Conservation (phyloP, 495 filamentous ascomycete species). For the Letharia columbiana region DNA sequence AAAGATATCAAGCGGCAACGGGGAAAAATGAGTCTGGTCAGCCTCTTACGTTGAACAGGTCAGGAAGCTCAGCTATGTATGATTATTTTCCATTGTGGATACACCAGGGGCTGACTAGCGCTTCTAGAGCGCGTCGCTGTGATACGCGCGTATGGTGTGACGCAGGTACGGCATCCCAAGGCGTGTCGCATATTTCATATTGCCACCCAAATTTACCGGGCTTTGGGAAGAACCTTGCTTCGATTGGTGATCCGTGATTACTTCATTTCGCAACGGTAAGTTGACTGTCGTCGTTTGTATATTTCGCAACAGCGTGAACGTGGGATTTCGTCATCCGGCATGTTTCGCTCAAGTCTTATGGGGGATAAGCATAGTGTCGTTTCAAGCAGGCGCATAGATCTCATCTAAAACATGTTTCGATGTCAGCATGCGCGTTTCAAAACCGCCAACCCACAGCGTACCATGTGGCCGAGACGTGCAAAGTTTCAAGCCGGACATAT, state of each 20-base stretch:
- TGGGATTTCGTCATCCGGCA: background rate
- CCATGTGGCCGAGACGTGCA: background rate
- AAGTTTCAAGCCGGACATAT: background rate
- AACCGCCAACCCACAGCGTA: background rate
- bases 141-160: background rate
- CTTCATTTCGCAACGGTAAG: conserved; percentile 1
- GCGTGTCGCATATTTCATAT: background rate
- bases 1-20: background rate
- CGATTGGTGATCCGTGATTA: background rate
- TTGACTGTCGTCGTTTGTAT: background rate
- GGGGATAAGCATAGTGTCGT: background rate
- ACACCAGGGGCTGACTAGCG: background rate
- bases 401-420: background rate
- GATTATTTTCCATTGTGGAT: background rate
- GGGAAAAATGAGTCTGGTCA: background rate
- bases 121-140: background rate
- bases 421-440: background rate
- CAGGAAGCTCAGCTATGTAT: background rate
- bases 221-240: background rate
- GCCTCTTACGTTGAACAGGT: background rate
- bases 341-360: background rate
- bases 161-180: background rate
- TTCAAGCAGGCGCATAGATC: background rate
- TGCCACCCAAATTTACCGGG: background rate
- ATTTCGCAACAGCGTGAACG: background rate